Percentiles rank a stretch among this genome's conserved stretches.
phyloP scores from a whole-genome alignment of 352 stramenopile species.

The Globisporangium nagaii region DNA sequence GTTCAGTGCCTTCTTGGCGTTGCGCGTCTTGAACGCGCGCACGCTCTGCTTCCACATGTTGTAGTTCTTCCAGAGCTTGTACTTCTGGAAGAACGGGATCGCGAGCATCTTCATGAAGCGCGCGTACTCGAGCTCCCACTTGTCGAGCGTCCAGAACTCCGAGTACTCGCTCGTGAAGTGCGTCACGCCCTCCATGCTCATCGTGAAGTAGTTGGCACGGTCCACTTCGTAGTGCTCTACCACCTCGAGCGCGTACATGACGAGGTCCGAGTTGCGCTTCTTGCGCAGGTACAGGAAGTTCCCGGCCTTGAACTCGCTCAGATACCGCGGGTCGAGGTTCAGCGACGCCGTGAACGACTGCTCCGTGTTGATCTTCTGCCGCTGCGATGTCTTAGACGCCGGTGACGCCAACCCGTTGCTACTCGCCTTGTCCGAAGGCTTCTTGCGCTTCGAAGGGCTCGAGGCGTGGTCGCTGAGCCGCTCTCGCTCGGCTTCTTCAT shows the following conservation, averaged over 20 bases:
- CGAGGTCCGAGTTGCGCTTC: constrained; percentile 50
- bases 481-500: constrained; percentile 14
- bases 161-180: constrained; percentile 86
- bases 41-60: constrained; percentile 91
- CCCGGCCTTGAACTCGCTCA: constrained; percentile 67
- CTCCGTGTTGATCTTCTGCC: constrained; percentile 16
- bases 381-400: constrained; percentile 20
- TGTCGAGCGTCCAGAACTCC: constrained; percentile 90
- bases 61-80: constrained; percentile 93
- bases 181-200: constrained; percentile 89
- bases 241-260: constrained; percentile 83
- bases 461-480: neutral
- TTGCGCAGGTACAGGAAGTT: constrained; percentile 84
- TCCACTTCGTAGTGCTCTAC: constrained; percentile 84
- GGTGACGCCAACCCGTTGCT: constrained; percentile 11
- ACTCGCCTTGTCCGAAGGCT: neutral
- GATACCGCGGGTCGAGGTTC: constrained; percentile 65
- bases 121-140: constrained; percentile 91
- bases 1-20: constrained; percentile 78
- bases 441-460: neutral
- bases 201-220: constrained; percentile 88
- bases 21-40: constrained; percentile 80
- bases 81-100: constrained; percentile 90
- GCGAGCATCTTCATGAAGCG: constrained; percentile 89
- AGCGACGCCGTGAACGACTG: constrained; percentile 74